Conservation (phyloP, 768 basidiomycete genomes). For the Podaxis sp. region DNA sequence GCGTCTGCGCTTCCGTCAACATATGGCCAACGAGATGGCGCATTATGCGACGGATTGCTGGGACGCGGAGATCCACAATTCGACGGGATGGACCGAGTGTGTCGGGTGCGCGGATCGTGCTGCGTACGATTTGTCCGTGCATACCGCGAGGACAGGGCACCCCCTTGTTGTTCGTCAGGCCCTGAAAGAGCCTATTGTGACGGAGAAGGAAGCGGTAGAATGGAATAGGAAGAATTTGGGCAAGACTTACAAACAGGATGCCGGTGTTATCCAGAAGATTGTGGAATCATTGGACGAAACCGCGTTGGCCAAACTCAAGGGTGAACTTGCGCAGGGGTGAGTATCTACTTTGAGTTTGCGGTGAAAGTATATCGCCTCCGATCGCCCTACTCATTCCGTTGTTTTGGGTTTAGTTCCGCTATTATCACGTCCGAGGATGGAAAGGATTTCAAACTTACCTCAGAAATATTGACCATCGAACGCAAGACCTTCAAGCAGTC, state of each 20-base stretch:
- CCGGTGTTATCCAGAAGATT: conserved; percentile 56
- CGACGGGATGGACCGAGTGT: conserved; percentile 94
- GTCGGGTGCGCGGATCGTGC: conserved; percentile 98
- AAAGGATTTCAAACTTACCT: conserved; percentile 63
- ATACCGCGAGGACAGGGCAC: conserved; percentile 78
- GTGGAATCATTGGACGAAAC: conserved; percentile 67
- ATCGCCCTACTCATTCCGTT: conserved; percentile 10
- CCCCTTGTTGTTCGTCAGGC: conserved; percentile 83
- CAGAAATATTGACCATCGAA: conserved; percentile 73
- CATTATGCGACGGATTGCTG: conserved; percentile 99
- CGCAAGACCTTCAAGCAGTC: conserved; percentile 85
- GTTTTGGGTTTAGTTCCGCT: conserved; percentile 37
- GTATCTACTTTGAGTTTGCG: conserved; percentile 18
- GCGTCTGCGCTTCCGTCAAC: conserved; percentile 91
- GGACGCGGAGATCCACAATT: conserved; percentile 97
- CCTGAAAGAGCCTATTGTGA: conserved; percentile 79
- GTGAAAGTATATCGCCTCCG: not conserved
- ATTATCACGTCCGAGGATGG: conserved; percentile 56
- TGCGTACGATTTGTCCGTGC: conserved; percentile 93
- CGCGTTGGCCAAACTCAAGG: conserved; percentile 60
- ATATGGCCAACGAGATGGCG: conserved; percentile 99
- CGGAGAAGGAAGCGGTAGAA: conserved; percentile 72
- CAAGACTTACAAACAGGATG: conserved; percentile 84
- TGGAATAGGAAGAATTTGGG: conserved; percentile 89
- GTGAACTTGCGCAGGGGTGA: conserved; percentile 71